Base-by-base conservation (phyloP, 306 rosid species). In the Gastrolobium villosum region DNA sequence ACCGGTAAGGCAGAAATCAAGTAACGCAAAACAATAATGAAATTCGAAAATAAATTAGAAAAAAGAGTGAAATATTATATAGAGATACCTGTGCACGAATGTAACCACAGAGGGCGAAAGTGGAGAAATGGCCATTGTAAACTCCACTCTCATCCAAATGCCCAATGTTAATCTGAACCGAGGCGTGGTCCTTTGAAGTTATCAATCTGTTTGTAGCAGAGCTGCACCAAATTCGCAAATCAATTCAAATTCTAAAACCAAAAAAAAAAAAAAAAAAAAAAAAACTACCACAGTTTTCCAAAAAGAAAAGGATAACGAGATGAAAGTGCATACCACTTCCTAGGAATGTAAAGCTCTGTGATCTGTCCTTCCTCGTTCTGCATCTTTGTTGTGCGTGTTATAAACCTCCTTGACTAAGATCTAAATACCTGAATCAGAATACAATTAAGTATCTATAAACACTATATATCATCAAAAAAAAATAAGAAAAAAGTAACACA, bases 201-300 rank as follows among this genome's bases (percentile, higher is more conserved):
- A 93, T 93, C 85, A 91, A 77, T 72, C 97, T 82, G 61, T 93
- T 91, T 5, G 98, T 93, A 0, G 98, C 97, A 37, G 94, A 93
- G 79, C 94, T 93, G 83, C 56, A 79, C 0, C 46, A 44, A 15
- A 41, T 10, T 2, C 1, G 4, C 64, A 62, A 39, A 8, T 65
- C 43, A 10, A 49, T 10, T 34, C 35, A 68, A 64, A 69, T 14
- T 54, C 56, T 66, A 11, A 6, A 74, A 66, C 7, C 20, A 31
- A 4, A n/a, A 37, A 0, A 36, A 68, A 48, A 26, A n/a, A n/a
- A n/a, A n/a, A n/a, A n/a, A n/a, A n/a, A 35, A 48, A 6, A 26
- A 26, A 8, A 57, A 6, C 7, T 3, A 64, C 34, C 31, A 11
- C 3, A 45, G 37, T 2, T 55, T 34, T 14, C 8, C 3, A 0